Conservation (phyloP, 371 early-diverging fungal genomes). For the Catenaria anguillulae region DNA sequence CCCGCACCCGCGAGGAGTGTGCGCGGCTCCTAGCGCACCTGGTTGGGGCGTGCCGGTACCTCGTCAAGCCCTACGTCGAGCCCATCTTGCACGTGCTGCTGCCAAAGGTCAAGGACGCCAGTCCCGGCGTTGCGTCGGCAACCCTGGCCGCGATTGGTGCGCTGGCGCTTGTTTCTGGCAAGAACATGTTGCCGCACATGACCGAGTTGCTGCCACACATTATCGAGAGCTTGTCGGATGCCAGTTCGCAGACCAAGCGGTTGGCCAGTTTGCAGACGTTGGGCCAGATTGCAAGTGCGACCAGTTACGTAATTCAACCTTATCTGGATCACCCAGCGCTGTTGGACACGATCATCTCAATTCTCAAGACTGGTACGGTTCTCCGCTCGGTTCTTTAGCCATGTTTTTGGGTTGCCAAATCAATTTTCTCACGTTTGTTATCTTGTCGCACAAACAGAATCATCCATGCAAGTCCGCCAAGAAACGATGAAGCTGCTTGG, state of each 20-base stretch:
- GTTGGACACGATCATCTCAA: slow-evolving; percentile 56
- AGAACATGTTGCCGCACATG: slow-evolving; percentile 65
- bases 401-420: background rate
- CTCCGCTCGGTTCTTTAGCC: too few relatives aligned
- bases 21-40: slow-evolving; percentile 57
- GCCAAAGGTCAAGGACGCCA: slow-evolving; percentile 64
- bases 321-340: slow-evolving; percentile 78
- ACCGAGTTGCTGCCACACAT: slow-evolving; percentile 71
- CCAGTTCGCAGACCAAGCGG: slow-evolving; percentile 65
- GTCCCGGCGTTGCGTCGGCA: slow-evolving; percentile 63
- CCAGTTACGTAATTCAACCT: slow-evolving; percentile 83
- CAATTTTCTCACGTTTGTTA: too few relatives aligned
- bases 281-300: slow-evolving; percentile 66
- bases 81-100: slow-evolving; percentile 70
- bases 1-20: slow-evolving; percentile 78
- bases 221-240: slow-evolving; percentile 81
- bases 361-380: too few relatives aligned
- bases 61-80: slow-evolving; percentile 83
- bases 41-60: slow-evolving; percentile 55
- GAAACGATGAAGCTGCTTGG: slow-evolving; percentile 85
- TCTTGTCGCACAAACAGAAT: slow-evolving; percentile 10
- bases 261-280: slow-evolving; percentile 76
- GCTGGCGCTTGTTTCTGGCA: slow-evolving; percentile 70
- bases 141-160: slow-evolving; percentile 79
- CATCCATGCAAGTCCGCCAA: slow-evolving; percentile 47